A percentile compares a stretch with the other conserved stretches of the same genome.
phyloP scores from a whole-genome alignment of 345 rosid genomes.

The Eucalyptus sideroxylon region DNA sequence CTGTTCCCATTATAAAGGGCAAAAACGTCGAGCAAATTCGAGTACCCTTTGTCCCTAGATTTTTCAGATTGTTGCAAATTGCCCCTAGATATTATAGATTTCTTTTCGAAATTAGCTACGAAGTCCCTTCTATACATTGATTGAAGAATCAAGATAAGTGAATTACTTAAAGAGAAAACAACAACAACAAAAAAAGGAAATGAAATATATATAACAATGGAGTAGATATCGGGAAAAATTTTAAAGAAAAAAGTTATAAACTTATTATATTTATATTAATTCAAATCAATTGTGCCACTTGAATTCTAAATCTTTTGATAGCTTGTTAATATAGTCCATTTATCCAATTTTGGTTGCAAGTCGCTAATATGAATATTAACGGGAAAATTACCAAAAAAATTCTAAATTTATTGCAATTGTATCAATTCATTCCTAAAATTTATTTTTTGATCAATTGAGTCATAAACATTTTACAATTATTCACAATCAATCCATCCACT shows the following conservation, averaged over 20 bases:
- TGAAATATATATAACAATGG: not conserved
- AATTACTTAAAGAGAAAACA: not conserved
- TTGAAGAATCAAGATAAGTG: not conserved
- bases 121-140: not conserved
- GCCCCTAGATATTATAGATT: not conserved
- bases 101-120: not conserved
- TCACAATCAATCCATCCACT: rapidly evolving
- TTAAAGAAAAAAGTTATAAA: too few relatives aligned
- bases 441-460: rapidly evolving
- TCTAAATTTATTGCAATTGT: rapidly evolving
- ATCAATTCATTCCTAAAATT: rapidly evolving
- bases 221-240: too few relatives aligned
- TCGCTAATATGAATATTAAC: too few relatives aligned
- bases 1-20: not conserved
- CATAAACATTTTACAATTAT: rapidly evolving
- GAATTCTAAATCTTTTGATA: not conserved
- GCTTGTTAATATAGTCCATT: too few relatives aligned
- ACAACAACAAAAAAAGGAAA: not conserved
- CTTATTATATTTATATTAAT: not conserved
- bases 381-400: too few relatives aligned
- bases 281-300: not conserved
- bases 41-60: not conserved
- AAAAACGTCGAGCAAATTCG: not conserved
- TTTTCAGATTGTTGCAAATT: not conserved
- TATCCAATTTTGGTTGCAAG: not conserved